Percentiles rank a stretch among this genome's conserved stretches.
Evolutionary conservation across 176 grass and related monocot species (phyloP).

Genomic region (Bonia amplexicaulis): DNA sequence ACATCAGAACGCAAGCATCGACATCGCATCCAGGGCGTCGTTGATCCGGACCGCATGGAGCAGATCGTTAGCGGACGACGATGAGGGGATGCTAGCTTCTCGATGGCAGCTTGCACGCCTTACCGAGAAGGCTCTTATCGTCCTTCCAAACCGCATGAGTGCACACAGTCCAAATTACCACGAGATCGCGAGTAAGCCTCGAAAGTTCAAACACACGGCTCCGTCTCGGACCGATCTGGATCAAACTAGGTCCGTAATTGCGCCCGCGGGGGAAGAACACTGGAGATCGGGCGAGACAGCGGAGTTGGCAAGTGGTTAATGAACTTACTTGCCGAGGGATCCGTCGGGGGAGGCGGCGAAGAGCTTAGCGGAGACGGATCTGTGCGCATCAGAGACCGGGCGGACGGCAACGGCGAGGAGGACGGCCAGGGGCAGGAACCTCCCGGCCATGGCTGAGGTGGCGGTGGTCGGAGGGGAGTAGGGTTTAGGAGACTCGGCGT

Average conservation of each 20-base stretch:
- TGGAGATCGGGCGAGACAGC: constrained; percentile 3
- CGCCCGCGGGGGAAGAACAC: neutral
- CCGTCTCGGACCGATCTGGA: constrained; percentile 25
- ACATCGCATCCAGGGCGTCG: constrained; percentile 41
- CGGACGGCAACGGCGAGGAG: constrained; percentile 12
- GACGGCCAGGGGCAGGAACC: constrained; percentile 1
- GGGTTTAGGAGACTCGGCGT: constrained; percentile 50
- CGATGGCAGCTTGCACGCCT: constrained; percentile 37
- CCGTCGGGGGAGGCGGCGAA: constrained; percentile 38
- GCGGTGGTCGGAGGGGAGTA: constrained; percentile 10
- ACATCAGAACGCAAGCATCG: constrained; percentile 36
- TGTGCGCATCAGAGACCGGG: constrained; percentile 49
- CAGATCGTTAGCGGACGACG: constrained; percentile 49
- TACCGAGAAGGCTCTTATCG: constrained; percentile 19
- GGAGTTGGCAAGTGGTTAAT: neutral
- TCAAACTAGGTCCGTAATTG: neutral
- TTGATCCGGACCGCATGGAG: constrained; percentile 48
- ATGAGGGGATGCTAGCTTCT: constrained; percentile 27
- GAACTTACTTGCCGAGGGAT: constrained; percentile 53
- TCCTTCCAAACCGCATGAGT: constrained; percentile 43
- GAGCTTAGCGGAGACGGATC: constrained; percentile 46
- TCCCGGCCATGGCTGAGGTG: constrained; percentile 32
- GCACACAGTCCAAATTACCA: neutral
- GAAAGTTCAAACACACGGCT: neutral
- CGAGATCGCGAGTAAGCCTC: neutral